Evolutionary conservation across 129 eudicot species (phyloP).

Genomic region (Artemisia tridentata): DNA sequence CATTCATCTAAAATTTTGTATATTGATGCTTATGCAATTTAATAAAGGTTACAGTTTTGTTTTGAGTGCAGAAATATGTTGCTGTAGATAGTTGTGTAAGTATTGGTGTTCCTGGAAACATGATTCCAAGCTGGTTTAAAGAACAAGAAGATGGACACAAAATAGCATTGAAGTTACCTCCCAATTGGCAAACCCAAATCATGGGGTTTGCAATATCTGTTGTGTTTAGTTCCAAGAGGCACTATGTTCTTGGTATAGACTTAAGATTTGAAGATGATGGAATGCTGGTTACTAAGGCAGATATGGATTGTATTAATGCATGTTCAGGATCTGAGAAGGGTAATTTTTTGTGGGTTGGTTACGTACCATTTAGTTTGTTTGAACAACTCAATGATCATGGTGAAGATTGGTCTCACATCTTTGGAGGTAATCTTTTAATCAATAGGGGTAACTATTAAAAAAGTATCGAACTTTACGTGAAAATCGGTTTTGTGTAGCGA

Average conservation of each 20-base stretch:
- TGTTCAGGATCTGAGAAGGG: not conserved
- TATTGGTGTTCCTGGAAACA: not conserved
- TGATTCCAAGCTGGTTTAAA: constrained; percentile 11
- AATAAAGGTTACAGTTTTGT: too few species aligned
- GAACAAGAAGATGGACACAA: not conserved
- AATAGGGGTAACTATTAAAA: too few species aligned
- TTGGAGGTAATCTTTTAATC: constrained; percentile 5
- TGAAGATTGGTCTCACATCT: not conserved
- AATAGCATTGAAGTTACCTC: not conserved
- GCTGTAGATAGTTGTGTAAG: not conserved
- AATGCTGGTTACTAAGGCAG: not conserved
- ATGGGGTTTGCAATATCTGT: not conserved
- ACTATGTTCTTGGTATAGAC: too few species aligned
- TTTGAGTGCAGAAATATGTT: not conserved
- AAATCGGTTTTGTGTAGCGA: too few species aligned
- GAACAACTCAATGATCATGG: not conserved
- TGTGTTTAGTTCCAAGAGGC: not conserved
- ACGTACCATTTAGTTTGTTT: not conserved
- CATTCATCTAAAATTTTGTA: too few species aligned
- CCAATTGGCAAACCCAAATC: not conserved
- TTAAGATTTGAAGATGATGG: not conserved
- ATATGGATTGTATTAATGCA: not conserved
- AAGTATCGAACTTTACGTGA: too few species aligned
- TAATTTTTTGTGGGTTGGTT: not conserved
- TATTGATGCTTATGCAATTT: too few species aligned